Percentiles rank a stretch among this genome's conserved stretches.
Evolutionary conservation across 2,329 filamentous ascomycete species (phyloP).

Genomic region (Volutella citrinella): DNA sequence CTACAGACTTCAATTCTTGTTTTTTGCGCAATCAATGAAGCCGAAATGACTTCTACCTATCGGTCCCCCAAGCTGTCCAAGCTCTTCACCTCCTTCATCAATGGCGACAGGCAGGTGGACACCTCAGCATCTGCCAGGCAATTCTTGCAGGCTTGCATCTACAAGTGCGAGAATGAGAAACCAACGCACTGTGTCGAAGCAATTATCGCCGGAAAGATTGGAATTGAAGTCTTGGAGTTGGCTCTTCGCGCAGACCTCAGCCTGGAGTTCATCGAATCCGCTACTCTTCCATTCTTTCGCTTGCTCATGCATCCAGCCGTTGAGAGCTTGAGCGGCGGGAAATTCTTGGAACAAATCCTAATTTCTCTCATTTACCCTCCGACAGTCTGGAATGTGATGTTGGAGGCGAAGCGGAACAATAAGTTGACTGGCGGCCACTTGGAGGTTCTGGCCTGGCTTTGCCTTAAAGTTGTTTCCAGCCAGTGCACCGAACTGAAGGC

Average conservation of each 20-base stretch:
- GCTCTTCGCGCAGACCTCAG: conserved; percentile 24
- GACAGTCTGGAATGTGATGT: conserved; percentile 51
- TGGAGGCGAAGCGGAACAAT: conserved; percentile 27
- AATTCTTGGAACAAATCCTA: conserved; percentile 28
- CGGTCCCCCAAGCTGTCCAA: conserved; percentile 14
- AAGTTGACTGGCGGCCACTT: conserved; percentile 31
- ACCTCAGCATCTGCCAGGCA: conserved; percentile 19
- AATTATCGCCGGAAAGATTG: conserved; percentile 19
- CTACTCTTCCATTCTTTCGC: conserved; percentile 12
- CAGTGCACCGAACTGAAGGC: conserved; percentile 13
- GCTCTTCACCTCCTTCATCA: conserved; percentile 15
- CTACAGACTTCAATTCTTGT: not conserved
- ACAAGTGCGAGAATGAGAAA: conserved; percentile 9
- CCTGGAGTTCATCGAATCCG: conserved; percentile 26
- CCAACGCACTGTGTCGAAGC: conserved; percentile 26
- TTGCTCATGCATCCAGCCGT: conserved; percentile 12
- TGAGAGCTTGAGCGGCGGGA: conserved; percentile 15
- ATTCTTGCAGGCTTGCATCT: conserved; percentile 23
- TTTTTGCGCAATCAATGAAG: conserved; percentile 9
- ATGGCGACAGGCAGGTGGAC: conserved; percentile 15
- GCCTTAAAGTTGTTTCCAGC: conserved; percentile 39
- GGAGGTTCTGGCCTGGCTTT: conserved; percentile 46
- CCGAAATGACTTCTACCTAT: conserved; percentile 2
- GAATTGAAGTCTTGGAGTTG: conserved; percentile 19
- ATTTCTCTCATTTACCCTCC: conserved; percentile 49